phyloP scores from a whole-genome alignment of 2,329 filamentous ascomycete genomes.

The Penicillium occitanis region DNA sequence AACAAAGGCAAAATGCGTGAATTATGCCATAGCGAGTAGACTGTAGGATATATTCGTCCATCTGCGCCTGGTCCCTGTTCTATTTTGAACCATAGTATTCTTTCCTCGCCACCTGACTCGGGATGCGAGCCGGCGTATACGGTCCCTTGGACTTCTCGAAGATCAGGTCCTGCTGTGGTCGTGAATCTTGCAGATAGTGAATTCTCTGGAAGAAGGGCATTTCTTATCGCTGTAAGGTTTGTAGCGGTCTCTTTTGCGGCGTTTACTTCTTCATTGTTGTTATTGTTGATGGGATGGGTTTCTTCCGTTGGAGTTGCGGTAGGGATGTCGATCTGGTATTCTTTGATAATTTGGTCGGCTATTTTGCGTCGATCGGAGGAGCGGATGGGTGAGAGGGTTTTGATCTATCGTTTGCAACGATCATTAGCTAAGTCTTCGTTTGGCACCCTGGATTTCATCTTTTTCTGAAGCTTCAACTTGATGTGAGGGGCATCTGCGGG shows the following conservation, averaged over 20 bases:
- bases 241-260: conserved; percentile 48
- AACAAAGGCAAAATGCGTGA: conserved; percentile 61
- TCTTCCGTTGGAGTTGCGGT: conserved; percentile 33
- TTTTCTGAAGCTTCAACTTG: background rate
- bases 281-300: conserved; percentile 21
- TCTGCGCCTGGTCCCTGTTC: conserved; percentile 52
- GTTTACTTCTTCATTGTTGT: conserved; percentile 27
- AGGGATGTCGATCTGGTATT: conserved; percentile 56
- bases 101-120: conserved; percentile 51
- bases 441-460: background rate
- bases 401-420: conserved; percentile 52
- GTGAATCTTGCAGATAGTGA: conserved; percentile 63
- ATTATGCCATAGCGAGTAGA: conserved; percentile 68
- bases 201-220: conserved; percentile 63
- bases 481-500: conserved; percentile 4
- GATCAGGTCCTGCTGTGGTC: conserved; percentile 62
- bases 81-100: conserved; percentile 65
- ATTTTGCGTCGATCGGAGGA: conserved; percentile 67
- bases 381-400: conserved; percentile 64
- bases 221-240: conserved; percentile 54
- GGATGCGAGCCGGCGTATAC: conserved; percentile 63
- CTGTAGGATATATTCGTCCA: conserved; percentile 48
- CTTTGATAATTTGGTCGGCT: conserved; percentile 65
- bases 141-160: conserved; percentile 62
- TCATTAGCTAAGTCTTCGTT: conserved; percentile 2